Evolutionary conservation across 306 rosid species (phyloP), one percentile per base, ranked within the genome.

Genomic region (Quercus agrifolia): DNA sequence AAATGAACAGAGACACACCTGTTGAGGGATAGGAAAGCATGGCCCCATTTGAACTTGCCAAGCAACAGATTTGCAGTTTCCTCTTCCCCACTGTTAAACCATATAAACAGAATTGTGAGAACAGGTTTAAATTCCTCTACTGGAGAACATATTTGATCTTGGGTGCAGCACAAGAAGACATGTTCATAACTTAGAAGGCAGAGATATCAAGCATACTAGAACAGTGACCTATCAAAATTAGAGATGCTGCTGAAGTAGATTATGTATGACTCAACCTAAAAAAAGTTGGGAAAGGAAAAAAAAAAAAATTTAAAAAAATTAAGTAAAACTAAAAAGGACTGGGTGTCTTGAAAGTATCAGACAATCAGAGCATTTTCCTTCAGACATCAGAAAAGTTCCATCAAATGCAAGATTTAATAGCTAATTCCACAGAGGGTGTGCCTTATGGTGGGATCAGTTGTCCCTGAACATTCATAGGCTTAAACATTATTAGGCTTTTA

Each of bases 21-120:
- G 77, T 95, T 95, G 77, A 95, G 87, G 41, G 99, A 92, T 78
- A 83, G 77, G 86, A 92, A 95, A 67, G 94, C 91, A 61, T 95
- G 99, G 81, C 99, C 99, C 99, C 99, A 95, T 80, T 95, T 95
- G 89, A 95, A 95, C 89, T 95, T 95, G 78, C 86, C 88, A 74
- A 95, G 98, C 90, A 95, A 80, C 74, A 85, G 84, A 57, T 90
- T 79, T 88, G 96, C 99, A 15, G 98, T 92, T 85, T 95, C 97
- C 79, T 91, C 89, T 80, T 95, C 97, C 71, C 99, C 99, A 70
- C 99, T 92, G 92, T 78, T 78, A 85, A 78, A 77, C 68, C 72
- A 77, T 44, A 79, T 41, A 21, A 77, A 79, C 54, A 68, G 62
- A 78, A 49, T 28, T 56, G 31, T 25, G 59, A 54, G 54, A 70